Evolutionary conservation across 257 asterid genomes (phyloP), one percentile per base, ranked within the genome.

Genomic region (Eucommia ulmoides): DNA sequence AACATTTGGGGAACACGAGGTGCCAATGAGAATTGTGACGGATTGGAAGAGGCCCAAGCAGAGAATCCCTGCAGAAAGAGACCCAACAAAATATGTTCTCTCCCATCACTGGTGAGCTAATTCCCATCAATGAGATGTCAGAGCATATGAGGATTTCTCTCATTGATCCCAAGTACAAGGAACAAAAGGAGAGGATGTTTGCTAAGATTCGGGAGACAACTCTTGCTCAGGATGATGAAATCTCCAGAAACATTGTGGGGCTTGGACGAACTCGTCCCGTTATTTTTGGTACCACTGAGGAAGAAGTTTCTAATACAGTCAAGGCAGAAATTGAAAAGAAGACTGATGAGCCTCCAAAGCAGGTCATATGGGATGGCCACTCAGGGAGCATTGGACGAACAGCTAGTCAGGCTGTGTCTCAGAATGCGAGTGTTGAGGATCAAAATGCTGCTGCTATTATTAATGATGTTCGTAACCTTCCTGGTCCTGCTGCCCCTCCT

Each of bases 321-420:
- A 88, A 77, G 67, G 97, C 94, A 2, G 95, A 82, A 76, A 88
- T 84, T 52, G 94, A 85, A 50, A 88, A 82, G 87, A 84, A 84
- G 74, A 81, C 79, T 26, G 93, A 88, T 17, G 96, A 84, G 66
- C 95, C 79, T 65, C 94, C 97, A 9, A 88, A 84, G 72, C 97
- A 88, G 70, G 95, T 84, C 54, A 84, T 88, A 68, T 88, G 97
- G 97, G 97, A 88, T 64, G 97, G 97, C 24, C 97, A 88, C 67
- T 72, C 93, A 0, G 89, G 96, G 38, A 84, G 97, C 62, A 80
- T 88, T 59, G 96, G 96, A 1, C 91, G 93, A 18, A 80, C 97
- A 14, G 94, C 97, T 9, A 82, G 59, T 65, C 95, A 84, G 74
- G 97, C 93, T 20, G 62, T 88, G 84, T 77, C 95, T 60, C 97